Evolutionary conservation across 2,329 filamentous ascomycete species (phyloP).

Genomic region (Diaporthe sp.): DNA sequence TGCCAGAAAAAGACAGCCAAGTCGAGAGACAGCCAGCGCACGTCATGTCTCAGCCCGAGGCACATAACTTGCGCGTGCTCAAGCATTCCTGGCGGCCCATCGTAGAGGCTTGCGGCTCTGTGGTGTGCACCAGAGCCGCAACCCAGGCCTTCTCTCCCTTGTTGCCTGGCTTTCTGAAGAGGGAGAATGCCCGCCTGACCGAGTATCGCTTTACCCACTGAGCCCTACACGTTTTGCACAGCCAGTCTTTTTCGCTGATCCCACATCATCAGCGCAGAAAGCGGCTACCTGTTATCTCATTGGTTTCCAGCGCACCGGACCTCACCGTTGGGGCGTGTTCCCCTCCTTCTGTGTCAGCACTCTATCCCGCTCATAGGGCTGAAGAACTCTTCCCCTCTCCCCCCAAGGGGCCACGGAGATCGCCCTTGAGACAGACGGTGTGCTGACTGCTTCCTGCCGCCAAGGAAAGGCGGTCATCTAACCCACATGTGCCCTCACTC

Average conservation of each 20-base stretch:
- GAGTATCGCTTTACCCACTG: neutral
- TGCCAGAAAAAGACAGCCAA: constrained; percentile 3
- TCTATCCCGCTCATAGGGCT: constrained; percentile 18
- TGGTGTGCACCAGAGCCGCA: neutral
- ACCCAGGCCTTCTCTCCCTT: neutral
- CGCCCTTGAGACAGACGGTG: constrained; percentile 19
- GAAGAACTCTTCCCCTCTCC: neutral
- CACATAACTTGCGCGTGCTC: neutral
- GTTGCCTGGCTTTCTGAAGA: neutral
- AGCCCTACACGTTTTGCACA: neutral
- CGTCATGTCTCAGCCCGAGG: constrained; percentile 6
- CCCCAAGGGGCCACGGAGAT: neutral
- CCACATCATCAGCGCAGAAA: neutral
- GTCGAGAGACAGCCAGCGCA: constrained; percentile 4
- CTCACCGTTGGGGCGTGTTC: constrained; percentile 15
- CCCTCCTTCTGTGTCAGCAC: constrained; percentile 14
- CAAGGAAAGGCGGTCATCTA: constrained; percentile 25
- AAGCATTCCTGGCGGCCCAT: constrained; percentile 13
- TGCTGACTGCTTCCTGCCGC: constrained; percentile 24
- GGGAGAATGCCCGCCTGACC: neutral
- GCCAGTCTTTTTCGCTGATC: neutral
- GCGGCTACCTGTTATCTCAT: neutral
- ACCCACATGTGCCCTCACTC: neutral
- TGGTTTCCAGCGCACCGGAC: constrained; percentile 21
- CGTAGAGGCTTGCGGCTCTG: neutral